Evolutionary conservation across 306 rosid genomes (phyloP), one percentile per base, ranked within the genome.

Genomic region (Fragaria ananassa): DNA sequence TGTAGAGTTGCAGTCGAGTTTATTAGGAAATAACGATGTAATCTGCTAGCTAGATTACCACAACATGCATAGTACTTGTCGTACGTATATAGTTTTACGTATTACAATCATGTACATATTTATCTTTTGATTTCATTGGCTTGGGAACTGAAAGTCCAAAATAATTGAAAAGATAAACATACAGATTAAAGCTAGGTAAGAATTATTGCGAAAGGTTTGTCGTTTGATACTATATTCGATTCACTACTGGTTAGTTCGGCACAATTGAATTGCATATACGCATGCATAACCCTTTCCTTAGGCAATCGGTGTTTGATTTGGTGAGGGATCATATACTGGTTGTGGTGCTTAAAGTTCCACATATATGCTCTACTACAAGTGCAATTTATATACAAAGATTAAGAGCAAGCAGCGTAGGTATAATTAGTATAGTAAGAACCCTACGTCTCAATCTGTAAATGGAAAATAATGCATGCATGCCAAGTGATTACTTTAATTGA

Each of bases 261-360:
- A 49, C 54, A 19, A 6, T 49, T 13, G 18, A 3, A 5, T 41
- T 31, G 8, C 45, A 42, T 41, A 3, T 12, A 3, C 4, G 17
- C 18, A 14, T 4, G 19, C 53, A 49, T 4, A 47, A 47, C 51
- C 51, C 5, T 47, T 47, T 47, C 54, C 54, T 3, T 49, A 14
- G 19, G 54, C 54, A 49, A 49, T 49, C 54, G n/a, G 4, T 15
- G 10, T 49, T 49, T 49, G 53, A 49, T 49, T 49, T 15, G 51
- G 51, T 47, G 34, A 47, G 5, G 51, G 14, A 19, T 35, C 49
- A 9, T 42, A 2, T 50, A 41, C 65, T 37, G 25, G 13, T n/a
- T 63, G 34, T 62, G 78, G 78, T 13, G 78, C 62, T 35, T 75
- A n/a, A 65, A 63, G 39, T 62, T 31, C 70, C 71, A 62, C 50